phyloP scores from a whole-genome alignment of 2,329 filamentous ascomycete species.

The Fusarium sp. region DNA sequence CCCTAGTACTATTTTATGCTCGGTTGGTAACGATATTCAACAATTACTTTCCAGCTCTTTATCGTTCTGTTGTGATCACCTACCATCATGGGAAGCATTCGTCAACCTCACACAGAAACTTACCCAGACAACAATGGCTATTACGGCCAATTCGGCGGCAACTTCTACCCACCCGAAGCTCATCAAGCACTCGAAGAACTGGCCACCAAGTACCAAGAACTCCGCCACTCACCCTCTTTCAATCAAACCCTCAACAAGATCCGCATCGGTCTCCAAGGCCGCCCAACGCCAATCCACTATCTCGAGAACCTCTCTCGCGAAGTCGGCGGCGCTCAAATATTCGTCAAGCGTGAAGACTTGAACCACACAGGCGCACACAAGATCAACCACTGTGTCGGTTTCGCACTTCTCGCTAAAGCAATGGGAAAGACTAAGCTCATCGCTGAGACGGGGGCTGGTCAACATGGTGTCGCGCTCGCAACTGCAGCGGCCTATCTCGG shows the following conservation, averaged over 20 bases:
- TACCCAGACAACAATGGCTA: neutral
- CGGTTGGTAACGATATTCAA: fast-evolving
- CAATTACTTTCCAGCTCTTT: fast-evolving
- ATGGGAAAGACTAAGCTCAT: conserved; percentile 4
- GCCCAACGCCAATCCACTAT: neutral
- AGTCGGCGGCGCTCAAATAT: neutral
- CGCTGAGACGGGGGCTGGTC: conserved; percentile 5
- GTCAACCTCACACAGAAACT: neutral
- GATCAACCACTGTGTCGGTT: conserved; percentile 11
- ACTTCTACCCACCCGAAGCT: neutral
- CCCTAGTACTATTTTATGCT: no score
- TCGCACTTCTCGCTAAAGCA: conserved; percentile 7
- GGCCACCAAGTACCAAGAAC: neutral
- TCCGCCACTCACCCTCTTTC: neutral
- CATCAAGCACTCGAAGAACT: neutral
- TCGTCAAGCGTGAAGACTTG: neutral
- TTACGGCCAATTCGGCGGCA: neutral
- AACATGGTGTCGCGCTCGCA: conserved; percentile 9
- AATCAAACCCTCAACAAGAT: neutral
- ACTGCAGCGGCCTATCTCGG: conserved; percentile 3
- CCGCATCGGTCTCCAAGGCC: neutral
- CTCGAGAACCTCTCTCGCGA: neutral
- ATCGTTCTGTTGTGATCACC: fast-evolving
- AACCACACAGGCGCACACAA: conserved; percentile 9
- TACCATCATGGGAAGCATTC: neutral